phyloP scores from a whole-genome alignment of 2,329 filamentous ascomycete species.

The Epichloe hybrida region DNA sequence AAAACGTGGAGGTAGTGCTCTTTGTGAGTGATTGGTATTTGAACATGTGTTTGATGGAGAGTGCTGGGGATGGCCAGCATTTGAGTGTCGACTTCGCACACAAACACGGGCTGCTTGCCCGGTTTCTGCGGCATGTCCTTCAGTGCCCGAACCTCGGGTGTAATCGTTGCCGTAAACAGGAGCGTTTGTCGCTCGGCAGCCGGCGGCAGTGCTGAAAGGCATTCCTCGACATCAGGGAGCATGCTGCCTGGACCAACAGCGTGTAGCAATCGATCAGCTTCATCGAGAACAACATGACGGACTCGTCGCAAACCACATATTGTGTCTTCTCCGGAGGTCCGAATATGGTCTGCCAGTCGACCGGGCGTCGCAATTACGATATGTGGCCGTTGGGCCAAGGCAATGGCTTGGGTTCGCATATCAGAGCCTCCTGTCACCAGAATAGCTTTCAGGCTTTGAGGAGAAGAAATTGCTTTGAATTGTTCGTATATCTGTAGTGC shows the following conservation, averaged over 20 bases:
- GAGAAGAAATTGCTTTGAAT: slow-evolving; percentile 80
- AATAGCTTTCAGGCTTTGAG: slow-evolving; percentile 73
- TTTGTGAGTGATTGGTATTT: slow-evolving; percentile 81
- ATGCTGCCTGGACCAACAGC: slow-evolving; percentile 66
- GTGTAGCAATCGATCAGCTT: slow-evolving; percentile 80
- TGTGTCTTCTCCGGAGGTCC: slow-evolving; percentile 82
- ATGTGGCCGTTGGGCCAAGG: slow-evolving; percentile 69
- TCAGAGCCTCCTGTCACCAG: slow-evolving; percentile 89
- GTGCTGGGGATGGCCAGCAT: slow-evolving; percentile 66
- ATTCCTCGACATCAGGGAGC: slow-evolving; percentile 88
- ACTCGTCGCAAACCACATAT: slow-evolving; percentile 67
- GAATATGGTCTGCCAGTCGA: slow-evolving; percentile 84
- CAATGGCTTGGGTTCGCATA: slow-evolving; percentile 82
- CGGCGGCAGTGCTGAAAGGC: slow-evolving; percentile 67
- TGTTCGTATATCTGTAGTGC: slow-evolving; percentile 95
- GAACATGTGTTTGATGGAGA: slow-evolving; percentile 71
- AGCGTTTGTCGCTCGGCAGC: slow-evolving; percentile 75
- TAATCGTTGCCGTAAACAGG: slow-evolving; percentile 92
- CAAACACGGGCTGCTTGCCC: slow-evolving; percentile 64
- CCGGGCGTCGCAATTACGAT: slow-evolving; percentile 91
- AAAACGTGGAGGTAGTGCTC: slow-evolving; percentile 91
- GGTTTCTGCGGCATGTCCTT: slow-evolving; percentile 61
- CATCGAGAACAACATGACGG: slow-evolving; percentile 81
- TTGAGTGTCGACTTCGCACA: slow-evolving; percentile 75
- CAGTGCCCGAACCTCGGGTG: slow-evolving; percentile 76